Evolutionary conservation across 164 flowering plant genomes (phyloP).

Genomic region (Pachysandra terminalis): DNA sequence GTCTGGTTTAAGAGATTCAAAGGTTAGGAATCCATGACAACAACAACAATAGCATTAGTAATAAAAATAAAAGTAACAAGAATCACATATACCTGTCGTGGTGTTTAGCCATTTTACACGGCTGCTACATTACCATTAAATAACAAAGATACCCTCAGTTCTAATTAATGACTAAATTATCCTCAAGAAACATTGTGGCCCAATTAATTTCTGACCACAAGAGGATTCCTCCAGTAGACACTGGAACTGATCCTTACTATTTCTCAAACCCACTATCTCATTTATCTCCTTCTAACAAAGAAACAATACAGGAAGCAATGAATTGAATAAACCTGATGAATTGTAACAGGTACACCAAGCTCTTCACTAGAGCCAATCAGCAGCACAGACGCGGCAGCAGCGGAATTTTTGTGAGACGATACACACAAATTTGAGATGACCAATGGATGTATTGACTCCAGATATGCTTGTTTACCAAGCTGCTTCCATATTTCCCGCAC

Average conservation of each 20-base stretch:
- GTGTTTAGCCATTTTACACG: no score
- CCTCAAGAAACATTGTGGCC: no score
- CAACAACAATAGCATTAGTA: not conserved
- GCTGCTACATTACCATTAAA: no score
- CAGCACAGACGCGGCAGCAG: conserved; percentile 89
- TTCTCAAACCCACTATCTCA: not conserved
- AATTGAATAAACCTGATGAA: conserved; percentile 70
- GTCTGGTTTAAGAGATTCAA: conserved; percentile 51
- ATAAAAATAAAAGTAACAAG: not conserved
- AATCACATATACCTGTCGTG: no score
- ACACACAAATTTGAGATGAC: conserved; percentile 65
- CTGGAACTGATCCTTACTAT: no score
- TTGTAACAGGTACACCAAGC: conserved; percentile 84
- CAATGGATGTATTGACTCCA: conserved; percentile 69
- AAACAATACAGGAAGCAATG: conserved; percentile 6
- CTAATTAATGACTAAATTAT: no score
- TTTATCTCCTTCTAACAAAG: not conserved
- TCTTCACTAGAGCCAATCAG: conserved; percentile 94
- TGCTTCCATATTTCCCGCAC: conserved; percentile 76
- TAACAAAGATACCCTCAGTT: no score
- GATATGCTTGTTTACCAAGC: conserved; percentile 74
- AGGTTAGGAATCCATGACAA: conserved; percentile 16
- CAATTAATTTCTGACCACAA: no score
- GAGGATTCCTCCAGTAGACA: no score
- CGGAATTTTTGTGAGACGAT: conserved; percentile 75